Evolutionary conservation across 1,284 basidiomycete species (phyloP).

Genomic region (Ustilago crameri): DNA sequence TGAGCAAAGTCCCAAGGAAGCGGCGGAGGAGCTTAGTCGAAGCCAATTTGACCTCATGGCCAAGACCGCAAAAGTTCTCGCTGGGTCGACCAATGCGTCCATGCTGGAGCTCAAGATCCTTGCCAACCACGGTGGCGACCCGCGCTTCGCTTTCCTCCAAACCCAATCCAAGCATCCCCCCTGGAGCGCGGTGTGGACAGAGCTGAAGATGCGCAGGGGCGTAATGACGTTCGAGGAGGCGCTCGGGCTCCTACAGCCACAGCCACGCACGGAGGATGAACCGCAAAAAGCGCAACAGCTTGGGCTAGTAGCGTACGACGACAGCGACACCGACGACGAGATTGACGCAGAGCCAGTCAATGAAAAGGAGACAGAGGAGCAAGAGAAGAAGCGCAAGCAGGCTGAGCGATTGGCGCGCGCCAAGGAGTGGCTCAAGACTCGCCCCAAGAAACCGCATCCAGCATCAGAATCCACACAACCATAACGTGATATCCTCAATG

Average conservation of each 20-base stretch:
- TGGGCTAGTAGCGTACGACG: constrained; percentile 21
- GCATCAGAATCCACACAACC: not conserved
- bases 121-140: constrained; percentile 79
- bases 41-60: constrained; percentile 77
- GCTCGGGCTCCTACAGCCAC: not conserved
- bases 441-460: not conserved
- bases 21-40: not conserved
- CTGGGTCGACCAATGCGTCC: constrained; percentile 77
- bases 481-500: not conserved
- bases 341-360: not conserved
- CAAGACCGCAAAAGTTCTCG: constrained; percentile 78
- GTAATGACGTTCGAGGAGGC: constrained; percentile 11
- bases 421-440: constrained; percentile 25
- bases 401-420: constrained; percentile 30
- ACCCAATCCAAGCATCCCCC: not conserved
- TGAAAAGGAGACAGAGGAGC: not conserved
- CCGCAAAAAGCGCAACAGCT: not conserved
- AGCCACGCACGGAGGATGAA: not conserved
- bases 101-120: constrained; percentile 87
- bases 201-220: constrained; percentile 3
- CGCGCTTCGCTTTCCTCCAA: constrained; percentile 79
- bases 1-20: not conserved
- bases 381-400: constrained; percentile 23
- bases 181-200: constrained; percentile 11
- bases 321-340: constrained; percentile 15